A percentile compares a stretch with the other conserved stretches of the same genome.
Conservation (phyloP, 192 early-diverging fungal species). For the Geosiphon pyriformis region DNA sequence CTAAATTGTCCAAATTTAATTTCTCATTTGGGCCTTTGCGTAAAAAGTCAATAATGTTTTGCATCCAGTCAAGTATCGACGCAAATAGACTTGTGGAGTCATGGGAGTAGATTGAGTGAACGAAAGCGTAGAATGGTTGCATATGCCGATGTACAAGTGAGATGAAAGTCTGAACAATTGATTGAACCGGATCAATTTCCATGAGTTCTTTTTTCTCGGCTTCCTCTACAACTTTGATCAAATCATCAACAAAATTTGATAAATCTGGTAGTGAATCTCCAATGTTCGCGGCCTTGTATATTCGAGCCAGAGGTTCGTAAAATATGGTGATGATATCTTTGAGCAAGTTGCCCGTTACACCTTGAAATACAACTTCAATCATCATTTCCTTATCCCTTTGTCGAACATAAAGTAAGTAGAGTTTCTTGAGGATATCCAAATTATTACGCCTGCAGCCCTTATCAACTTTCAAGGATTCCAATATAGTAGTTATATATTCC, state of each 20-base stretch:
- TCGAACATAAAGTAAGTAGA: constrained; percentile 43
- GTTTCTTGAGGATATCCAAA: constrained; percentile 30
- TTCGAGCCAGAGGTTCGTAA: constrained; percentile 50
- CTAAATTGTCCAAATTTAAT: constrained; percentile 29
- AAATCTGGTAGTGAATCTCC: constrained; percentile 45
- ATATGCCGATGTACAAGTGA: constrained; percentile 45
- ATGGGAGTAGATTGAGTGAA: constrained; percentile 46
- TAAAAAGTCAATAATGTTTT: constrained; percentile 38
- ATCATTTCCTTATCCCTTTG: constrained; percentile 46
- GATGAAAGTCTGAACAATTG: constrained; percentile 37
- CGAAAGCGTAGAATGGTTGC: constrained; percentile 49
- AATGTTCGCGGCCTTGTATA: constrained; percentile 54
- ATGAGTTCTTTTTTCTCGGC: constrained; percentile 23
- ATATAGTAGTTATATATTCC: constrained; percentile 22
- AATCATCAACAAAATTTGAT: constrained; percentile 45
- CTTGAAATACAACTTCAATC: constrained; percentile 46
- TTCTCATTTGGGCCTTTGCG: constrained; percentile 29
- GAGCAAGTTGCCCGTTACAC: constrained; percentile 47
- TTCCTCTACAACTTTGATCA: constrained; percentile 48
- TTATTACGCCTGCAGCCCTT: background rate
- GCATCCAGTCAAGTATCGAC: constrained; percentile 42
- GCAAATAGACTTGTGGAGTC: constrained; percentile 44
- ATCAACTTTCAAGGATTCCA: constrained; percentile 19
- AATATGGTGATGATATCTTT: constrained; percentile 53
- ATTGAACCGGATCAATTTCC: constrained; percentile 10